phyloP scores from a whole-genome alignment of 441 rosid genomes.

The Populus hybrid region DNA sequence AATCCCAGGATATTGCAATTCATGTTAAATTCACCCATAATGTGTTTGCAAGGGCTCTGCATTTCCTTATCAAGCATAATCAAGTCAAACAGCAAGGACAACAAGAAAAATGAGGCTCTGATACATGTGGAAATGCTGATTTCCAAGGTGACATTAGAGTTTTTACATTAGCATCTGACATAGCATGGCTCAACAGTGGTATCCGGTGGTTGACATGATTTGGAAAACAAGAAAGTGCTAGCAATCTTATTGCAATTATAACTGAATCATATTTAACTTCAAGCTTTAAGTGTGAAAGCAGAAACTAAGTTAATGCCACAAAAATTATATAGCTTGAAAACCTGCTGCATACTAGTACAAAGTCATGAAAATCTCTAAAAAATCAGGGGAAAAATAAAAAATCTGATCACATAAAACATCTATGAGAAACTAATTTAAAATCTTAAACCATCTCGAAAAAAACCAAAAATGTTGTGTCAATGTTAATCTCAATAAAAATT shows the following conservation, averaged over 20 bases:
- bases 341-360: not conserved
- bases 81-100: not conserved
- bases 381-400: too few species aligned
- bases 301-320: not conserved
- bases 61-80: too few species aligned
- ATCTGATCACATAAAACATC: too few species aligned
- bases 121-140: not conserved
- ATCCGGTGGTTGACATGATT: not conserved
- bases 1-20: too few species aligned
- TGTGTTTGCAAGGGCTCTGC: not conserved
- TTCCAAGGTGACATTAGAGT: not conserved
- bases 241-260: not conserved
- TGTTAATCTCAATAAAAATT: not conserved
- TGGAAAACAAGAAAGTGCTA: not conserved
- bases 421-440: not conserved
- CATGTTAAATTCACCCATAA: not conserved
- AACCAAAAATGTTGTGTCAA: not conserved
- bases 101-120: too few species aligned
- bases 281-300: not conserved
- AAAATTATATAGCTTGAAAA: not conserved
- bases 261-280: not conserved
- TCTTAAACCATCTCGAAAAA: not conserved
- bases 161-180: not conserved
- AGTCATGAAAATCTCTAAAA: not conserved
- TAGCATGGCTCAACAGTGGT: not conserved